Evolutionary conservation across 2,329 filamentous ascomycete genomes (phyloP).

Genomic region (Nemania diffusa): DNA sequence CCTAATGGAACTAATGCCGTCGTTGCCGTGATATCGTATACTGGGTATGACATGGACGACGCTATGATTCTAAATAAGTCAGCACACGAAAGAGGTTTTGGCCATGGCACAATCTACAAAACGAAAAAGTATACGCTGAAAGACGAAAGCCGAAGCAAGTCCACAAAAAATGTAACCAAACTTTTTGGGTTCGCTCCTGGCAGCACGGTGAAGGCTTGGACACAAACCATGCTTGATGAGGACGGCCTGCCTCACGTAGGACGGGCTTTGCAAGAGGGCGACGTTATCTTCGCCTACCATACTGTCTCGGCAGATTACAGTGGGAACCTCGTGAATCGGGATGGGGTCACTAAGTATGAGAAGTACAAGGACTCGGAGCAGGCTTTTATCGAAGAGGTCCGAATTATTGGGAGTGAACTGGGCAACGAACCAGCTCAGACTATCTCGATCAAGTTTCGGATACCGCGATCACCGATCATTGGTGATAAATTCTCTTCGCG

Average conservation of each 20-base stretch:
- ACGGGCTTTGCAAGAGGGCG: slow-evolving; percentile 79
- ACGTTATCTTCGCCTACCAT: slow-evolving; percentile 89
- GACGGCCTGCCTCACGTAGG: slow-evolving; percentile 90
- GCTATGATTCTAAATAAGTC: slow-evolving; percentile 99
- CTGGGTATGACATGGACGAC: slow-evolving; percentile 99
- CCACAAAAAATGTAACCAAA: slow-evolving; percentile 76
- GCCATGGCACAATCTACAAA: slow-evolving; percentile 97
- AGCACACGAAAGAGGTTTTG: slow-evolving; percentile 93
- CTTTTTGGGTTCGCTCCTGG: slow-evolving; percentile 92
- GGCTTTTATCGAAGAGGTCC: slow-evolving; percentile 91
- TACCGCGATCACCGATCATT: slow-evolving; percentile 90
- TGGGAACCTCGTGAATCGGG: slow-evolving; percentile 83
- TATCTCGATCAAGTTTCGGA: slow-evolving; percentile 90
- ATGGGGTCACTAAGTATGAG: slow-evolving; percentile 86
- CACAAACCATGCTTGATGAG: slow-evolving; percentile 79
- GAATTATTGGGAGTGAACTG: slow-evolving; percentile 85
- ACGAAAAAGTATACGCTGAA: slow-evolving; percentile 90
- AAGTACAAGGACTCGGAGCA: slow-evolving; percentile 94
- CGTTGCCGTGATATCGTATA: slow-evolving; percentile 98
- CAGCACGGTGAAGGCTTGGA: slow-evolving; percentile 74
- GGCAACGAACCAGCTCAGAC: slow-evolving; percentile 86
- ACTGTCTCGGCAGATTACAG: slow-evolving; percentile 83
- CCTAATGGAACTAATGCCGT: slow-evolving; percentile 96
- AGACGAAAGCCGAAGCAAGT: slow-evolving; percentile 76
- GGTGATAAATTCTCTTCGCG: slow-evolving; percentile 99